phyloP scores from a whole-genome alignment of 2,329 filamentous ascomycete genomes.

The Immersiporthe knoxdaviesiana region DNA sequence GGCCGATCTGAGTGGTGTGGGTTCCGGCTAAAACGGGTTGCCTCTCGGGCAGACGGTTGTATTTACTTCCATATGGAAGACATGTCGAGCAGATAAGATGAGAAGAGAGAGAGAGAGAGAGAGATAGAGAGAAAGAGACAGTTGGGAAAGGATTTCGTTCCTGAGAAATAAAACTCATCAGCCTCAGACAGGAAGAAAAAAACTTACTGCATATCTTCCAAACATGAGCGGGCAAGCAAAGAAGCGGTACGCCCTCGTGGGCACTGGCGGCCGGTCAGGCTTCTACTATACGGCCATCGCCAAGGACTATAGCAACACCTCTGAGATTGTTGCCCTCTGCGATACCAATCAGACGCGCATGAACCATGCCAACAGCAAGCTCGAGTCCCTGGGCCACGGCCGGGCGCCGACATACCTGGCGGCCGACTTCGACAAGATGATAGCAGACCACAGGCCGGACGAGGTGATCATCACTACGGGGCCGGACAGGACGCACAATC shows the following conservation, averaged over 20 bases:
- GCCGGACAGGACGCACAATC: constrained; percentile 60
- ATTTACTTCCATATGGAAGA: not conserved
- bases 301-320: constrained; percentile 53
- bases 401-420: constrained; percentile 59
- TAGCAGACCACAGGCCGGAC: constrained; percentile 58
- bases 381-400: constrained; percentile 50
- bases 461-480: constrained; percentile 67
- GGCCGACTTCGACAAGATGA: constrained; percentile 60
- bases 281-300: constrained; percentile 65
- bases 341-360: constrained; percentile 65
- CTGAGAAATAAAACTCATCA: not conserved
- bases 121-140: no score
- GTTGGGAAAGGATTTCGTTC: no score
- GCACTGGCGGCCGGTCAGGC: constrained; percentile 60
- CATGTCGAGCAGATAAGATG: not conserved
- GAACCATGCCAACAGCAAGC: constrained; percentile 56
- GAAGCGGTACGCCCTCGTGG: constrained; percentile 60
- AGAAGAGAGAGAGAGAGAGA: no score
- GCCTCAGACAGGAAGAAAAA: not conserved
- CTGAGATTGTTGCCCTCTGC: constrained; percentile 58
- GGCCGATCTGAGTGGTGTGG: constrained; percentile 26
- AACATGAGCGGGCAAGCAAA: constrained; percentile 26
- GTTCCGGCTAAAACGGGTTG: constrained; percentile 6
- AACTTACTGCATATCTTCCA: not conserved
- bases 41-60: not conserved